Percentiles rank a stretch among this genome's conserved stretches.
Evolutionary conservation across 139 green algal species (phyloP).

Genomic region (Chlorella ohadii): DNA sequence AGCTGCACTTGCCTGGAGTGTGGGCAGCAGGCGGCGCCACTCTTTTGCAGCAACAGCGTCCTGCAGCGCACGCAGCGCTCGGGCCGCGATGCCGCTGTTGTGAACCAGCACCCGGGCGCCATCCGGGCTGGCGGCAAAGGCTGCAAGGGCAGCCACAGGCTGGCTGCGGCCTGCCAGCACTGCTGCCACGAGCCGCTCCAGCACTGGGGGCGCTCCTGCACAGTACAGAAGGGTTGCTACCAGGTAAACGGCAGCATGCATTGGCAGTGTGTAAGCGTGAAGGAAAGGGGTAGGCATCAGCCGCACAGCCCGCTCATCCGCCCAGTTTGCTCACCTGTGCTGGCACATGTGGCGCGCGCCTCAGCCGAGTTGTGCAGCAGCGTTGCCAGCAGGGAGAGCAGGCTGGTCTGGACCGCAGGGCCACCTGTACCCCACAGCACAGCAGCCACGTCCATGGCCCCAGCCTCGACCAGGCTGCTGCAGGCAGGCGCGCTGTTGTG

Average conservation of each 20-base stretch:
- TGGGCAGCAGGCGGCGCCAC: neutral
- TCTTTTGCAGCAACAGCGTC: neutral
- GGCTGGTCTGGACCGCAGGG: neutral
- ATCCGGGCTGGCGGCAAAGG: conserved; percentile 17
- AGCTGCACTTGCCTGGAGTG: neutral
- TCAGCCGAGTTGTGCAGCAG: neutral
- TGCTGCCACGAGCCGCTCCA: neutral
- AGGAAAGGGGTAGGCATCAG: no score
- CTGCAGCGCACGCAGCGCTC: neutral
- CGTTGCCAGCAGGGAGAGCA: conserved; percentile 6
- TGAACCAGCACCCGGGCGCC: neutral
- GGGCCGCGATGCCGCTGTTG: neutral
- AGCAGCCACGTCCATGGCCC: neutral
- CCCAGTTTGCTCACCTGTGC: neutral
- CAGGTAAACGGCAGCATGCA: neutral
- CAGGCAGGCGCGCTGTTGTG: neutral
- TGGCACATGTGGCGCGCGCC: neutral
- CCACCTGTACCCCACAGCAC: neutral
- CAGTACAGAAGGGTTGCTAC: neutral
- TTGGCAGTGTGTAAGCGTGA: neutral
- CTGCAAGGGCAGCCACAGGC: neutral
- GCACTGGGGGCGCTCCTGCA: neutral
- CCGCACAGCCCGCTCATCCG: no score
- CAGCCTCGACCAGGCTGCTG: neutral
- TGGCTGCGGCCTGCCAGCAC: neutral